A percentile compares a stretch with the other conserved stretches of the same genome.
Evolutionary conservation across 2,329 filamentous ascomycete genomes (phyloP).

Genomic region (Cladosporium colombiae): DNA sequence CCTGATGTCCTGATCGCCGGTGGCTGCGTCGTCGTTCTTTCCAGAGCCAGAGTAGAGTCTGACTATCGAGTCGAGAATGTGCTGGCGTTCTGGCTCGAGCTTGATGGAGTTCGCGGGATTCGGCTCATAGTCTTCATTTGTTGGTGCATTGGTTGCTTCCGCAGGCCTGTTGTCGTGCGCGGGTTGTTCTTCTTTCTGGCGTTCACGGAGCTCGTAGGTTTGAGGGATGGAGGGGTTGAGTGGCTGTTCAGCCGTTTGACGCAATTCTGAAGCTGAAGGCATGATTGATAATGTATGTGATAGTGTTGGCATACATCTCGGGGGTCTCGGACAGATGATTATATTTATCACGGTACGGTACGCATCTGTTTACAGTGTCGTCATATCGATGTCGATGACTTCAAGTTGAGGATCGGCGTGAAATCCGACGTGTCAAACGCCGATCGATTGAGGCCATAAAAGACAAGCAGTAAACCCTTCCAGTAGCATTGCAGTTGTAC

Average conservation of each 20-base stretch:
- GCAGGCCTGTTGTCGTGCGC: constrained; percentile 11
- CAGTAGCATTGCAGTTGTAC: too few relatives aligned
- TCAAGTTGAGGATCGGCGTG: neutral
- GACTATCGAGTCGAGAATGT: constrained; percentile 47
- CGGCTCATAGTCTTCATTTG: constrained; percentile 46
- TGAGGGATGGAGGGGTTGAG: constrained; percentile 18
- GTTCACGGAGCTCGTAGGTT: constrained; percentile 21
- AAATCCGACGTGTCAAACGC: neutral
- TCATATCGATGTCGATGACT: constrained; percentile 17
- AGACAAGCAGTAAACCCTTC: too few relatives aligned
- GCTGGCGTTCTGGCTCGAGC: constrained; percentile 39
- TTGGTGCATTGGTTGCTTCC: constrained; percentile 28
- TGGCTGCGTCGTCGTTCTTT: constrained; percentile 39
- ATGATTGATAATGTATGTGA: neutral
- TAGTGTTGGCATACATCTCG: neutral
- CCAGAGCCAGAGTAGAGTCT: constrained; percentile 51
- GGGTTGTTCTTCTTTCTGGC: constrained; percentile 18
- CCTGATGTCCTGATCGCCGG: constrained; percentile 43
- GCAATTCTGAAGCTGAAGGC: constrained; percentile 17
- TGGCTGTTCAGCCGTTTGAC: constrained; percentile 14
- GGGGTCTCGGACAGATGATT: neutral
- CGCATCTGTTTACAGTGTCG: constrained; percentile 1
- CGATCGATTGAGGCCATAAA: too few relatives aligned
- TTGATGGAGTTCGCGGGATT: constrained; percentile 40
- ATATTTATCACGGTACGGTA: neutral